These are phyloP conservation scores for Plectosphaerella sp. DNA, from an alignment of 2,329 filamentous ascomycete genomes.

Conservation along the genomic window DNA sequence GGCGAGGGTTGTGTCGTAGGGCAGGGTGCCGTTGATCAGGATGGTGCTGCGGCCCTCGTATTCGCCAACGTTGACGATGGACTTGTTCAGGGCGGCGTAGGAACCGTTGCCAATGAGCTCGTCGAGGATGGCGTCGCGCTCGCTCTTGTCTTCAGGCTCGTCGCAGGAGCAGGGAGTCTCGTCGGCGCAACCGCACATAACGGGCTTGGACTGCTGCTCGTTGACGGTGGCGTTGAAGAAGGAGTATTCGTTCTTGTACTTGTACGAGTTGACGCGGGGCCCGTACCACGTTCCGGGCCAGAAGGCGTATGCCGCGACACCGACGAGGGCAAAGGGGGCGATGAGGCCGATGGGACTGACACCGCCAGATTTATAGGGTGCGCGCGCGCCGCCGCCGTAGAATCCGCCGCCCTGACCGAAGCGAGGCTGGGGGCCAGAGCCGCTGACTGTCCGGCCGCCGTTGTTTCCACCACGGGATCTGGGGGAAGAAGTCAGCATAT, in stretches of 20 bases:
- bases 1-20: conserved; percentile 58
- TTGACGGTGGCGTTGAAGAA: conserved; percentile 41
- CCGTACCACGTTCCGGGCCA: conserved; percentile 65
- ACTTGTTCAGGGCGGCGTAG: conserved; percentile 49
- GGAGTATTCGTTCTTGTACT: conserved; percentile 53
- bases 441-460: conserved; percentile 45
- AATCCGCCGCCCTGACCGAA: conserved; percentile 57
- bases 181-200: conserved; percentile 56
- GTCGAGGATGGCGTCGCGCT: conserved; percentile 46
- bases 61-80: conserved; percentile 53
- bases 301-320: conserved; percentile 44
- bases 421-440: conserved; percentile 50
- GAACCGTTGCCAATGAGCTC: conserved; percentile 60
- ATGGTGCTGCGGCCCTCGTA: conserved; percentile 53
- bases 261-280: conserved; percentile 38
- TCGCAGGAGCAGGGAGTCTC: conserved; percentile 50
- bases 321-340: conserved; percentile 46
- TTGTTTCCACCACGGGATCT: conserved; percentile 1
- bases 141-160: conserved; percentile 33
- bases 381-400: conserved; percentile 61
- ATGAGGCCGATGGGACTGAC: conserved; percentile 45
- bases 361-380: conserved; percentile 56
- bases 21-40: conserved; percentile 71
- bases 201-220: conserved; percentile 54
- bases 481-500: neutral